Evolutionary conservation across 73 alveolate species (phyloP), one percentile per base, ranked within the genome.

Genomic region (Paramecium tetraurelia): DNA sequence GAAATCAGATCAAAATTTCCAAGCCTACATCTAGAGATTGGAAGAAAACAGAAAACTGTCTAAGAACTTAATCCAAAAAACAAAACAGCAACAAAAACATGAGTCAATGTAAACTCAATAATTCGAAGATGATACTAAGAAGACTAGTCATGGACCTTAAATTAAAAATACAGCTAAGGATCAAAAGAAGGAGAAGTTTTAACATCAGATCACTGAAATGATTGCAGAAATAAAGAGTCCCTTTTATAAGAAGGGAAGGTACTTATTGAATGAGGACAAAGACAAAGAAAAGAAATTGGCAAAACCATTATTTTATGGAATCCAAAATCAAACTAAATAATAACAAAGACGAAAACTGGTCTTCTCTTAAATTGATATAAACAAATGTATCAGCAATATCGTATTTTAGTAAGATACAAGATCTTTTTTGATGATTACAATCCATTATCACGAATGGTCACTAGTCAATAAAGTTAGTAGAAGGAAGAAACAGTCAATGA

Each of bases 231-330:
- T 80, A 21, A 80, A 46, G 29, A 48, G 57, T 46, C 90, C 90
- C 9, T 35, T 21, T 38, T 43, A 80, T 80, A 41, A 22, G 12
- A 80, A 80, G 48, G 72, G 76, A 14, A 41, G 72, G 24, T 80
- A 80, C 46, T 80, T 80, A 41, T 22, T 80, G 21, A 80, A 80
- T 80, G 90, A 80, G 5, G 90, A 80, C 7, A 80, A 80, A 35
- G 90, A 80, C 46, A 80, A 41, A 48, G 90, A 80, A 44, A 80
- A 80, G 75, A 80, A 80, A 46, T 10, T 80, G 7, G 90, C 90
- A 2, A 80, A 80, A 80, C 90, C 90, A 11, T 46, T 80, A 80
- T 80, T 80, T 80, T 21, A 0, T 44, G 90, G 90, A n/a, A 80
- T 80, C n/a, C 57, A 80, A 80, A 80, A 27, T 24, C 21, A 80